Evolutionary conservation across 2,329 filamentous ascomycete species (phyloP).

Genomic region (Diplodia intermedia): DNA sequence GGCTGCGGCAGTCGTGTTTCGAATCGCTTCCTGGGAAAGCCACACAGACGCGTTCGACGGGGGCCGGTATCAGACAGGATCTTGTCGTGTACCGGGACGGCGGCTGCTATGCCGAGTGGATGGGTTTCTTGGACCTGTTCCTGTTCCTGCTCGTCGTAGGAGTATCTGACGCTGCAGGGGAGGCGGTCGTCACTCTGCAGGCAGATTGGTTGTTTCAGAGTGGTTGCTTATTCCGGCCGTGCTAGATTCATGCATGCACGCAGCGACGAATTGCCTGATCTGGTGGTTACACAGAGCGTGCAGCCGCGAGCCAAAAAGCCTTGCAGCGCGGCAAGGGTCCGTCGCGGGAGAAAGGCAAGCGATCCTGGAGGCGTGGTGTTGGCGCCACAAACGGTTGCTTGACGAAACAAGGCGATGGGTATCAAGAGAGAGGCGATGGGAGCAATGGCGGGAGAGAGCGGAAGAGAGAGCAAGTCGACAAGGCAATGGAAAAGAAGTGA

Average conservation of each 20-base stretch:
- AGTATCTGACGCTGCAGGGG: background rate
- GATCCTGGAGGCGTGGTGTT: background rate
- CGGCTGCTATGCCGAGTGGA: background rate
- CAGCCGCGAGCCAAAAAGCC: background rate
- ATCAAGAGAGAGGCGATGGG: background rate
- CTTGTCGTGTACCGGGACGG: background rate
- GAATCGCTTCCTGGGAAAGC: background rate
- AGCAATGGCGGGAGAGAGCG: background rate
- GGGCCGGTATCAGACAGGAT: background rate
- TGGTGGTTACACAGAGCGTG: background rate
- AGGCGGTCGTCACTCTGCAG: background rate
- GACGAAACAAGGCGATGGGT: background rate
- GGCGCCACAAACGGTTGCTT: background rate
- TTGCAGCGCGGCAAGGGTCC: background rate
- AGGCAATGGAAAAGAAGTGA: background rate
- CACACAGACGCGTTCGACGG: background rate
- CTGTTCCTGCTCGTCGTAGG: background rate
- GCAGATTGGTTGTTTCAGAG: background rate
- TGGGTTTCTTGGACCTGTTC: background rate
- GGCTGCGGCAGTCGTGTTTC: background rate
- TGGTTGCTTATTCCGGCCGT: constrained; percentile 1
- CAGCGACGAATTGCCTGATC: background rate
- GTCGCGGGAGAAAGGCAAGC: background rate
- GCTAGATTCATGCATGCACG: background rate
- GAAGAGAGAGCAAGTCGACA: background rate